These are phyloP conservation scores for Ceratocystis ficicola DNA, from an alignment of 2,329 filamentous ascomycete species.

Conservation along the genomic window DNA sequence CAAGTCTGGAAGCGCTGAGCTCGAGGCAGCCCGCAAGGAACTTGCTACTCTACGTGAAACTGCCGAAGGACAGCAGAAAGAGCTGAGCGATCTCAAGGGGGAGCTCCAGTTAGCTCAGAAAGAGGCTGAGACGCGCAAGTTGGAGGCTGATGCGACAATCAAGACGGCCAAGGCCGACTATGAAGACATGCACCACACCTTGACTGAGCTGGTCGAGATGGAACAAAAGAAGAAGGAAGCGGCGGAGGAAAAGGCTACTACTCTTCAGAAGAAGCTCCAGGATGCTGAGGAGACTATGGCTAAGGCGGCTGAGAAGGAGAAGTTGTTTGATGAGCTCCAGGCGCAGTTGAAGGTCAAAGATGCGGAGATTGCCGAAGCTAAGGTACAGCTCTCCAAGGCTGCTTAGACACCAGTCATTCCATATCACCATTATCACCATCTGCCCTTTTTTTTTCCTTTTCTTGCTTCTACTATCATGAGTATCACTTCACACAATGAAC, in stretches of 20 bases:
- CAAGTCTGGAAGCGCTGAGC: conserved; percentile 44
- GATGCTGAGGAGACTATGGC: conserved; percentile 16
- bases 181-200: conserved; percentile 50
- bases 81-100: conserved; percentile 29
- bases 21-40: conserved; percentile 41
- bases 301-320: conserved; percentile 36
- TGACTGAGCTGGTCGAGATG: conserved; percentile 49
- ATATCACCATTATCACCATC: conserved; percentile 18
- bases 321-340: conserved; percentile 39
- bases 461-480: conserved; percentile 13
- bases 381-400: conserved; percentile 33
- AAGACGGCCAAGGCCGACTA: conserved; percentile 50
- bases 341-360: conserved; percentile 51
- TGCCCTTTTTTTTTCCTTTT: conserved; percentile 8
- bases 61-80: conserved; percentile 34
- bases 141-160: conserved; percentile 39
- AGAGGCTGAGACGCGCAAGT: conserved; percentile 42
- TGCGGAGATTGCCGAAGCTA: conserved; percentile 49
- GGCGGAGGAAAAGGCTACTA: conserved; percentile 39
- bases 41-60: conserved; percentile 38
- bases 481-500: conserved; percentile 8
- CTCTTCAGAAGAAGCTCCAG: conserved; percentile 32
- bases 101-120: conserved; percentile 40
- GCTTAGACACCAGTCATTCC: conserved; percentile 22
- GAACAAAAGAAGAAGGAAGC: conserved; percentile 43